Evolutionary conservation across 345 rosid species (phyloP).

Genomic region (Trapa incisa): DNA sequence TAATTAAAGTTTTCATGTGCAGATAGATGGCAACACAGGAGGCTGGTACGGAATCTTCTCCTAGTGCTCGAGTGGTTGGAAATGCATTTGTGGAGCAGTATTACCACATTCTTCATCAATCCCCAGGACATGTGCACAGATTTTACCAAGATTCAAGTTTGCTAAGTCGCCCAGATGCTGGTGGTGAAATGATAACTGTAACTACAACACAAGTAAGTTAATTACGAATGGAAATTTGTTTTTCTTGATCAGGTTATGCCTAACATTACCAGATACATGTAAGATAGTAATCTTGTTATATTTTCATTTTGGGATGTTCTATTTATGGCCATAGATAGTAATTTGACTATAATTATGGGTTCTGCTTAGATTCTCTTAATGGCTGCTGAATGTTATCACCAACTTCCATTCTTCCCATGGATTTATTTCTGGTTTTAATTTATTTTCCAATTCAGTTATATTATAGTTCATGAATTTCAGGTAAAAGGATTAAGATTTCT

Average conservation of each 20-base stretch:
- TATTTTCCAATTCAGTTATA: not conserved
- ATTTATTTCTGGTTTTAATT: not conserved
- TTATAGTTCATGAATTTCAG: not conserved
- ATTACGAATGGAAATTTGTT: not conserved
- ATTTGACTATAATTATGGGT: too few relatives aligned
- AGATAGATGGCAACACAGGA: constrained; percentile 65
- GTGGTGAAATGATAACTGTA: constrained; percentile 43
- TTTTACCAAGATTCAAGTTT: constrained; percentile 63
- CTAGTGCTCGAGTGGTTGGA: constrained; percentile 43
- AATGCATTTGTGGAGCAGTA: constrained; percentile 64
- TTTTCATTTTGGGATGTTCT: too few relatives aligned
- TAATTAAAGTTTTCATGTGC: not conserved
- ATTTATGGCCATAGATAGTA: too few relatives aligned
- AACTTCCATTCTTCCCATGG: not conserved
- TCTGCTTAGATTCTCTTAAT: too few relatives aligned
- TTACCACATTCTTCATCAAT: constrained; percentile 57
- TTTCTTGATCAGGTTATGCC: not conserved
- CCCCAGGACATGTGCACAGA: constrained; percentile 38
- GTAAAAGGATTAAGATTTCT: not conserved
- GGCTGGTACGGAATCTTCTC: constrained; percentile 20
- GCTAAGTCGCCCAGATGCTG: constrained; percentile 43
- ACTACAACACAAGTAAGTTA: constrained; percentile 48
- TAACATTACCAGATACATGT: not conserved
- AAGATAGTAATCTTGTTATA: too few relatives aligned
- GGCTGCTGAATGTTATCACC: not conserved